These are phyloP conservation scores for Trichocomaceae sp. DNA, from an alignment of 2,329 filamentous ascomycete genomes.

Conservation along the genomic window DNA sequence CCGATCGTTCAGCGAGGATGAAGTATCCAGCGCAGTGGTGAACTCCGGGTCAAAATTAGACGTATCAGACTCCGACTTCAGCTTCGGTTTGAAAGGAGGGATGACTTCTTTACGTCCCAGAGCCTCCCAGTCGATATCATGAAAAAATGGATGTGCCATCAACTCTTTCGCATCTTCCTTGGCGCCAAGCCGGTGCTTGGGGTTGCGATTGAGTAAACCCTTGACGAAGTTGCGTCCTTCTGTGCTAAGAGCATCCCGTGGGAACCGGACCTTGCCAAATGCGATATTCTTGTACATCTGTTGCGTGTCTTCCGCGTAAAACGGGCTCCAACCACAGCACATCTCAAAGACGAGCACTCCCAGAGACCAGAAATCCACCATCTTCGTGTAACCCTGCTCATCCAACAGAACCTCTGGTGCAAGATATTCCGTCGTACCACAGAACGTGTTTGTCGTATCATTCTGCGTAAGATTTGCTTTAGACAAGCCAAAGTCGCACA, in stretches of 20 bases:
- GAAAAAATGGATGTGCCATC: constrained; percentile 91
- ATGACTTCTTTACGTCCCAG: constrained; percentile 85
- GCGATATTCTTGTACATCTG: constrained; percentile 99
- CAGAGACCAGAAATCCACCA: constrained; percentile 99
- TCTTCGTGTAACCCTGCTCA: constrained; percentile 96
- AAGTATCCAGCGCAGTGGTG: constrained; percentile 83
- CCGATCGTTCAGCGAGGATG: constrained; percentile 81
- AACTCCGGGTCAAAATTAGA: constrained; percentile 99
- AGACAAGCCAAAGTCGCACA: constrained; percentile 95
- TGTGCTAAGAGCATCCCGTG: constrained; percentile 84
- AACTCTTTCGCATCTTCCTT: constrained; percentile 87
- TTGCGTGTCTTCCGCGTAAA: constrained; percentile 97
- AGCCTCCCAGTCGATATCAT: constrained; percentile 85
- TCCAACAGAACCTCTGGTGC: constrained; percentile 92
- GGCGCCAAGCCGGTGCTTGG: constrained; percentile 87
- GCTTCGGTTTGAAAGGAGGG: constrained; percentile 94
- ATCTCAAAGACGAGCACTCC: constrained; percentile 98
- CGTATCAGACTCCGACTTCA: constrained; percentile 92
- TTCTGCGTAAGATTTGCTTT: constrained; percentile 97
- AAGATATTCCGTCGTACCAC: constrained; percentile 94
- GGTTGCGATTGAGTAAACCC: constrained; percentile 91
- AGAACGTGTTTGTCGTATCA: constrained; percentile 97
- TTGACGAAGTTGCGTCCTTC: constrained; percentile 98
- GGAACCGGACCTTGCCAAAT: constrained; percentile 96
- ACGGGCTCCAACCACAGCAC: constrained; percentile 99